Conservation (phyloP, 75 land plant genomes). For the Picea glauca region DNA sequence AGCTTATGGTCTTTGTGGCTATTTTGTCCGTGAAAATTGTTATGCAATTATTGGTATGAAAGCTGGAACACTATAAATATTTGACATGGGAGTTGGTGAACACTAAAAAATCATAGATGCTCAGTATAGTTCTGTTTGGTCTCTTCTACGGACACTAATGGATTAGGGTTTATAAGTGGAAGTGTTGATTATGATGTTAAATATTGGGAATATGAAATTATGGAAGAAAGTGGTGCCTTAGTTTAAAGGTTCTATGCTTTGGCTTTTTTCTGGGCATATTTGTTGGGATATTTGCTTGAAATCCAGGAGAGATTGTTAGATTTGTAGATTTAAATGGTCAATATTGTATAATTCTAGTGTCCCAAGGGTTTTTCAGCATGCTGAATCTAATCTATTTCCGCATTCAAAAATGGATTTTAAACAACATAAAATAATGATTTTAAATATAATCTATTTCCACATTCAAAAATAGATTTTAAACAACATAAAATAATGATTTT, state of each 20-base stretch:
- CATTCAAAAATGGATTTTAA: too few relatives aligned
- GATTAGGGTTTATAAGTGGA: conserved; percentile 84
- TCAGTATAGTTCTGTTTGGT: conserved; percentile 65
- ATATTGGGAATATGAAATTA: conserved; percentile 80
- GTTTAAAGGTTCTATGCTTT: too few relatives aligned
- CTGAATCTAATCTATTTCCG: too few relatives aligned
- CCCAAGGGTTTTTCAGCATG: conserved; percentile 3
- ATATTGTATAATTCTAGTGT: too few relatives aligned
- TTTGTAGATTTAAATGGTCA: too few relatives aligned
- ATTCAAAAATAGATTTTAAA: too few relatives aligned
- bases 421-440: too few relatives aligned
- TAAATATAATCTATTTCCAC: too few relatives aligned
- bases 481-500: too few relatives aligned
- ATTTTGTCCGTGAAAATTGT: conserved; percentile 67
- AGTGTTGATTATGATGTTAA: conserved; percentile 88
- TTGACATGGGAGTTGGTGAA: conserved; percentile 83
- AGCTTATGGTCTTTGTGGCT: conserved; percentile 79
- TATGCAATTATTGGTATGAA: conserved; percentile 92
- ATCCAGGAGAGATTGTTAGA: too few relatives aligned
- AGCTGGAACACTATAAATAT: conserved; percentile 68
- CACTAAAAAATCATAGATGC: conserved; percentile 65
- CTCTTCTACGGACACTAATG: conserved; percentile 69
- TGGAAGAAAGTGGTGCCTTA: conserved; percentile 30
- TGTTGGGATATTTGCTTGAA: too few relatives aligned
- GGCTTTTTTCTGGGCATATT: too few relatives aligned